Conservation (phyloP, 805 yeast species). For the Clavispora phyllophila region DNA sequence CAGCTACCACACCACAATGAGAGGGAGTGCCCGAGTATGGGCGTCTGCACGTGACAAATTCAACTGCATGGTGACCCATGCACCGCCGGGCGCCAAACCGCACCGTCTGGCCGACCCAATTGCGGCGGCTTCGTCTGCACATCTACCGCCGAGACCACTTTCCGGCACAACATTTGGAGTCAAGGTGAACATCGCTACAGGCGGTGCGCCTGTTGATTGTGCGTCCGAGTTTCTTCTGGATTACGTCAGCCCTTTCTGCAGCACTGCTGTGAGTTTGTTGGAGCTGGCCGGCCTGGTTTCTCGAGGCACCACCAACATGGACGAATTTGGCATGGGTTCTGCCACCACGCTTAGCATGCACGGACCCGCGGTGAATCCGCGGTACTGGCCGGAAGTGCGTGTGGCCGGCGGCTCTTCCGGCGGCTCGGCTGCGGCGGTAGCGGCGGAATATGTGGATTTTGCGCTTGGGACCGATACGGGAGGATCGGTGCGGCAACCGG, state of each 20-base stretch:
- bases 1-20: not conserved
- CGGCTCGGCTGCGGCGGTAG: slow-evolving; percentile 92
- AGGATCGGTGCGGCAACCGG: slow-evolving; percentile 91
- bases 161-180: slow-evolving; percentile 19
- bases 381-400: slow-evolving; percentile 6
- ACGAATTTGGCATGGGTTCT: slow-evolving; percentile 98
- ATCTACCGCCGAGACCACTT: not conserved
- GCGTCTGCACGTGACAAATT: slow-evolving; percentile 5
- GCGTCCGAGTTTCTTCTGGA: slow-evolving; percentile 58
- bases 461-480: slow-evolving; percentile 96
- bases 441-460: slow-evolving; percentile 63
- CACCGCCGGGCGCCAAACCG: not conserved
- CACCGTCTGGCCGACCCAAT: not conserved
- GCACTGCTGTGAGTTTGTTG: slow-evolving; percentile 64
- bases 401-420: slow-evolving; percentile 92
- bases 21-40: not conserved
- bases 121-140: too few relatives aligned
- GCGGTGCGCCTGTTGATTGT: slow-evolving; percentile 67
- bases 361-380: slow-evolving; percentile 58
- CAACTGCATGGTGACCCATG: slow-evolving; percentile 7
- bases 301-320: slow-evolving; percentile 85
- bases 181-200: slow-evolving; percentile 77
- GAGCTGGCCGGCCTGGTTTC: slow-evolving; percentile 45
- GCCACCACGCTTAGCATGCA: slow-evolving; percentile 50
- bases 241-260: slow-evolving; percentile 73